Percentiles rank a stretch among this genome's conserved stretches.
Evolutionary conservation across 1,284 basidiomycete genomes (phyloP).

Genomic region (Cutaneotrichosporon sp.): DNA sequence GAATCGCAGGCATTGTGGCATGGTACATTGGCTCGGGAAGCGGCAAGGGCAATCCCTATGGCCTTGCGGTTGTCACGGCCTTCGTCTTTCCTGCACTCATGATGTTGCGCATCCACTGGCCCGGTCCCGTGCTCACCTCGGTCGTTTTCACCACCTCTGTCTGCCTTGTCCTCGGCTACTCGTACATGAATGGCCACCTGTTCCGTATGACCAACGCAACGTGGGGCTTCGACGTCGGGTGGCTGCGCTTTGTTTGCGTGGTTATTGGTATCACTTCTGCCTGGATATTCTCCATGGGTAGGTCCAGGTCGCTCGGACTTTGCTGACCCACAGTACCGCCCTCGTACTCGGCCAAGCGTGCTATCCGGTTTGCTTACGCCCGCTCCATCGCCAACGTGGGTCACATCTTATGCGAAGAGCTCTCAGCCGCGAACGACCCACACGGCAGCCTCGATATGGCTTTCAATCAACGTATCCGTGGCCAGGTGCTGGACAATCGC

Average conservation of each 20-base stretch:
- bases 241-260: constrained; percentile 49
- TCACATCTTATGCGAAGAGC: constrained; percentile 46
- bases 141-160: constrained; percentile 69
- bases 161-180: constrained; percentile 64
- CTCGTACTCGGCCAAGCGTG: constrained; percentile 43
- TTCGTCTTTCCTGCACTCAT: constrained; percentile 63
- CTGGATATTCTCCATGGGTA: constrained; percentile 40
- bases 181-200: constrained; percentile 41
- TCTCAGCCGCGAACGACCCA: constrained; percentile 44
- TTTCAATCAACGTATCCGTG: constrained; percentile 26
- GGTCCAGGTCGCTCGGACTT: background rate
- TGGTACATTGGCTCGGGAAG: constrained; percentile 63
- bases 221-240: constrained; percentile 51
- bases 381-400: constrained; percentile 45
- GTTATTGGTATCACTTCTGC: constrained; percentile 42
- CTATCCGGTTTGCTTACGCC: constrained; percentile 47
- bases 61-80: constrained; percentile 63
- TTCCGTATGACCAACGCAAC: constrained; percentile 37
- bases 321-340: constrained; percentile 45
- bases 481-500: constrained; percentile 35
- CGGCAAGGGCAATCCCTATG: constrained; percentile 63
- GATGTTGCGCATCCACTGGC: constrained; percentile 63
- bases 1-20: constrained; percentile 56
- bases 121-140: constrained; percentile 63
- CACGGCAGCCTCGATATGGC: constrained; percentile 22